phyloP scores from a whole-genome alignment of 345 rosid species.

The Pistacia integerrima region DNA sequence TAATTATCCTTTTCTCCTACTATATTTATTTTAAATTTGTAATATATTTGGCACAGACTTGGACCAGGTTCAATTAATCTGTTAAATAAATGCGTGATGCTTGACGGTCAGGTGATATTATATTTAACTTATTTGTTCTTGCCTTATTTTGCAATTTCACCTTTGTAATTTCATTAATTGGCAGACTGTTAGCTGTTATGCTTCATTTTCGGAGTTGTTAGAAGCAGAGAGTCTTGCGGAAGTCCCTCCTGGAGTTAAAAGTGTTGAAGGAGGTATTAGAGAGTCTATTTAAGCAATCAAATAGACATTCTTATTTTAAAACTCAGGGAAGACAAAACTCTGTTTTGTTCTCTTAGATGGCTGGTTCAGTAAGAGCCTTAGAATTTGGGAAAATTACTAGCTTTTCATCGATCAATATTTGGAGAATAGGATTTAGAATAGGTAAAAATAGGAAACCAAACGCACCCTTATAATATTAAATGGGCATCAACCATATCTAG shows the following conservation, averaged over 20 bases:
- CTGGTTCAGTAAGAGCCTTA: neutral
- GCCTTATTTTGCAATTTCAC: conserved; percentile 8
- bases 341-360: neutral
- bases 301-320: conserved; percentile 1
- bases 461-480: too few species aligned
- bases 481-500: too few species aligned
- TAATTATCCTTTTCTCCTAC: too few species aligned
- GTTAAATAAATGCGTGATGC: too few species aligned
- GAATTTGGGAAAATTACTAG: neutral
- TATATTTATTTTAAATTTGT: too few species aligned
- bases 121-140: conserved; percentile 11
- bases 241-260: conserved; percentile 66
- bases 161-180: conserved; percentile 19
- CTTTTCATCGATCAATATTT: neutral
- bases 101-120: conserved; percentile 55
- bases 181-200: conserved; percentile 49
- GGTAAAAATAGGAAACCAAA: too few species aligned
- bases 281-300: neutral
- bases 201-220: conserved; percentile 62
- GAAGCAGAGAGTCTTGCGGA: conserved; percentile 52
- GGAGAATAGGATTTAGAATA: too few species aligned
- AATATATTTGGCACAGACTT: too few species aligned
- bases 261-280: conserved; percentile 59
- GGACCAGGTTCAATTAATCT: too few species aligned
- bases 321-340: neutral